Conservation (phyloP, 768 basidiomycete genomes). For the Suillus hirtellus region DNA sequence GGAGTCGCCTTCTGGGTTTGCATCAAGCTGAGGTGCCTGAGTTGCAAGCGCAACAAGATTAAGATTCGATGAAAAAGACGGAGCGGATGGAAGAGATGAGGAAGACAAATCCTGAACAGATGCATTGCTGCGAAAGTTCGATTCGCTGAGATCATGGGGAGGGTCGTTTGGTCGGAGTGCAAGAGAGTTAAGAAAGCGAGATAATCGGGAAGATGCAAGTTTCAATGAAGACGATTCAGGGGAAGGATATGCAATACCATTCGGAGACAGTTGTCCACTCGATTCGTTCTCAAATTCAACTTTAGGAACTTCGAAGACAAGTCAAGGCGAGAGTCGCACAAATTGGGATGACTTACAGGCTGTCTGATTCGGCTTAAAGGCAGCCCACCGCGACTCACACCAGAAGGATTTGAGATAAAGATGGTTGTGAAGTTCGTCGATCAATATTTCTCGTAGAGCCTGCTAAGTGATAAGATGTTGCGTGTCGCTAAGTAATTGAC, state of each 20-base stretch:
- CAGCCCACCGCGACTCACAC: slow-evolving; percentile 90
- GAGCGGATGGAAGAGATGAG: slow-evolving; percentile 20
- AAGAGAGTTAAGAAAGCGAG: slow-evolving; percentile 63
- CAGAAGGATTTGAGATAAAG: slow-evolving; percentile 97
- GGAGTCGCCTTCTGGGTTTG: slow-evolving; percentile 89
- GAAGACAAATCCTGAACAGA: slow-evolving; percentile 22
- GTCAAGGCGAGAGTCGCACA: slow-evolving; percentile 10
- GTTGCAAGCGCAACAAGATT: slow-evolving; percentile 24
- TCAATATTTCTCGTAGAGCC: slow-evolving; percentile 89
- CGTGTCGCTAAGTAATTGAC: not conserved
- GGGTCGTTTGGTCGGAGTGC: slow-evolving; percentile 75
- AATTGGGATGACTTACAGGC: slow-evolving; percentile 53
- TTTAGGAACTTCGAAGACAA: slow-evolving; percentile 51
- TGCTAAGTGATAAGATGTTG: slow-evolving; percentile 33
- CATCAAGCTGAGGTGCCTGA: slow-evolving; percentile 26
- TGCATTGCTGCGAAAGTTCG: slow-evolving; percentile 28
- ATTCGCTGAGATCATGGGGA: slow-evolving; percentile 62
- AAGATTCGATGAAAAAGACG: slow-evolving; percentile 23
- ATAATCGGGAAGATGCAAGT: slow-evolving; percentile 50
- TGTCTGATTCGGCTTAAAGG: slow-evolving; percentile 80
- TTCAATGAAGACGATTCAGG: slow-evolving; percentile 40
- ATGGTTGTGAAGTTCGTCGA: slow-evolving; percentile 95
- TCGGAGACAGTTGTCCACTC: slow-evolving; percentile 23
- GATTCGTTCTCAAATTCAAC: slow-evolving; percentile 63
- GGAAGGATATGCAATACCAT: slow-evolving; percentile 23